These are phyloP conservation scores for Gyrodon lividus DNA, from an alignment of 768 basidiomycete genomes.

Conservation along the genomic window DNA sequence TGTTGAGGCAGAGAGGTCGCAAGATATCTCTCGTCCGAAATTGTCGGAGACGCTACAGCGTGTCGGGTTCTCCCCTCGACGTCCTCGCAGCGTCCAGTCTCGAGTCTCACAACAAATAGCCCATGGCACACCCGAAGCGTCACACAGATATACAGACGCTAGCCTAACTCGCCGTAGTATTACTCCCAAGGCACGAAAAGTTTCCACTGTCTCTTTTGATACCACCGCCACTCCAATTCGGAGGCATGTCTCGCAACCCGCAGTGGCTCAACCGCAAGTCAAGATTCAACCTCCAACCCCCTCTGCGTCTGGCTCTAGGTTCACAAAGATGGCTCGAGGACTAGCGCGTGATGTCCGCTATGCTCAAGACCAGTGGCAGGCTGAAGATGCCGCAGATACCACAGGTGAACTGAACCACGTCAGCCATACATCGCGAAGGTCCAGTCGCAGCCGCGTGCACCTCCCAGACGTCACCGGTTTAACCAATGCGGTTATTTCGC, in stretches of 20 bases:
- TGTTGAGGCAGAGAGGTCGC: slow-evolving; percentile 44
- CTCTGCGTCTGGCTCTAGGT: slow-evolving; percentile 52
- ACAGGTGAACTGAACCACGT: slow-evolving; percentile 7
- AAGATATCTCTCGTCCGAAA: slow-evolving; percentile 52
- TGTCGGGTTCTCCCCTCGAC: slow-evolving; percentile 71
- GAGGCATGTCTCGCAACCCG: slow-evolving; percentile 21
- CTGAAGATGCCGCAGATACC: slow-evolving; percentile 11
- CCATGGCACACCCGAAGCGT: slow-evolving; percentile 10
- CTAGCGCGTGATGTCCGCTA: slow-evolving; percentile 54
- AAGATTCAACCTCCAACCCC: slow-evolving; percentile 62
- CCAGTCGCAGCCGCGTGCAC: slow-evolving; percentile 45
- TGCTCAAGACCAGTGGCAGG: slow-evolving; percentile 30
- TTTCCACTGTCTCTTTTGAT: slow-evolving; percentile 29
- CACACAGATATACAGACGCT: slow-evolving; percentile 14
- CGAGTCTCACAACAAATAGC: slow-evolving; percentile 23
- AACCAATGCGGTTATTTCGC: slow-evolving; percentile 75
- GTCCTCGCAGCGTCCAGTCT: slow-evolving; percentile 53
- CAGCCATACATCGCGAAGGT: slow-evolving; percentile 16
- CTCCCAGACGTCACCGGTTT: slow-evolving; percentile 84
- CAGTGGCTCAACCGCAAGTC: slow-evolving; percentile 45
- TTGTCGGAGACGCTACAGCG: slow-evolving; percentile 70
- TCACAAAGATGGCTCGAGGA: slow-evolving; percentile 58
- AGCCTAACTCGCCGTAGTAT: slow-evolving; percentile 21
- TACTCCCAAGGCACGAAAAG: slow-evolving; percentile 35
- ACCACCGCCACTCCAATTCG: slow-evolving; percentile 26